phyloP scores from a whole-genome alignment of 352 stramenopile species.

The Pythium aquatile region DNA sequence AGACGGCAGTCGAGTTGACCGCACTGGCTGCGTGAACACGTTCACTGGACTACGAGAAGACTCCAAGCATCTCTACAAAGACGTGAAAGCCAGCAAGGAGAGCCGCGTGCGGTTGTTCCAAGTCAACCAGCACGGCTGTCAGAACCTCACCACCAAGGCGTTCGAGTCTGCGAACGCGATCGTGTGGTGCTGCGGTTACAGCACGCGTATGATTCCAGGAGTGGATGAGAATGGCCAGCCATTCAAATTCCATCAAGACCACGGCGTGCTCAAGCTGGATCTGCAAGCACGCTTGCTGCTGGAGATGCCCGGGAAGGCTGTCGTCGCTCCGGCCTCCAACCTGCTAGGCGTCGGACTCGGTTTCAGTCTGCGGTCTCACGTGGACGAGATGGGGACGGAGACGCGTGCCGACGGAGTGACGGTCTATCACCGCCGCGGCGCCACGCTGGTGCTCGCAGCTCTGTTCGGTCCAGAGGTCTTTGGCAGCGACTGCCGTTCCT shows the following conservation, averaged over 20 bases:
- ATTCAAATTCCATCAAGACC: slow-evolving; percentile 45
- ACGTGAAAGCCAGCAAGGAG: slow-evolving; percentile 58
- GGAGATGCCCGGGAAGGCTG: slow-evolving; percentile 5
- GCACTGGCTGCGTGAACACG: slow-evolving; percentile 75
- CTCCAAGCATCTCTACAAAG: slow-evolving; percentile 74
- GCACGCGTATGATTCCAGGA: slow-evolving; percentile 53
- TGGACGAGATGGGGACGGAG: slow-evolving; percentile 78
- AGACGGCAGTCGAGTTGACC: slow-evolving; percentile 51
- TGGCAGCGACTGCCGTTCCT: slow-evolving; percentile 49
- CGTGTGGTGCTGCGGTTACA: slow-evolving; percentile 82
- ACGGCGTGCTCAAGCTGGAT: slow-evolving; percentile 73
- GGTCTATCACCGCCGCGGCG: slow-evolving; percentile 83
- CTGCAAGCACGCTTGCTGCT: slow-evolving; percentile 48
- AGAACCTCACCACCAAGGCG: slow-evolving; percentile 55
- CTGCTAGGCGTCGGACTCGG: slow-evolving; percentile 74
- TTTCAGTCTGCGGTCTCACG: slow-evolving; percentile 68
- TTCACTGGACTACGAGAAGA: slow-evolving; percentile 86
- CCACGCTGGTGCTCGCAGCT: slow-evolving; percentile 62
- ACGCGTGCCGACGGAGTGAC: slow-evolving; percentile 81
- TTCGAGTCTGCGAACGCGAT: slow-evolving; percentile 72
- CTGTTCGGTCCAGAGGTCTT: slow-evolving; percentile 65
- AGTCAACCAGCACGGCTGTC: slow-evolving; percentile 54
- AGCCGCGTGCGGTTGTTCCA: slow-evolving; percentile 70
- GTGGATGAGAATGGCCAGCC: slow-evolving; percentile 46
- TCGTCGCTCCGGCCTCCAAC: slow-evolving; percentile 11